Evolutionary conservation across 164 flowering plant species (phyloP), one percentile per base, ranked within the genome.

Genomic region (Brasenia schreberi): DNA sequence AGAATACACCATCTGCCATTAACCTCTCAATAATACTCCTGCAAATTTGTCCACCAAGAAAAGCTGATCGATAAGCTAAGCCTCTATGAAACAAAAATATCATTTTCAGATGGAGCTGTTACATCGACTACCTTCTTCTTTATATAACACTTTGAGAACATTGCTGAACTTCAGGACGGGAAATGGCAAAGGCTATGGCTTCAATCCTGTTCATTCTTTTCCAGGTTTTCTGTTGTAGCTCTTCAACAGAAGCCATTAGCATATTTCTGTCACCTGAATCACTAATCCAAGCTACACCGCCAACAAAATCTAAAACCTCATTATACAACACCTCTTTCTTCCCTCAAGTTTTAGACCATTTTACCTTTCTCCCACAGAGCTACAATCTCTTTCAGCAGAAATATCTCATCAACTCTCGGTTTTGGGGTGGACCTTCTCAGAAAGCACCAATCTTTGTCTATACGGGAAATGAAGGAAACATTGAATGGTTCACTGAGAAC

Each of bases 401-500:
- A 74, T 83, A 83, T 69, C 83, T 83, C 27, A 68, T 76, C 68
- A 83, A 81, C 69, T 66, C 64, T 53, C 66, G 72, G 9, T 74
- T 66, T 68, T 81, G 87, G 84, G 60, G 64, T 19, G 82, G 67
- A 11, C 58, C 71, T 10, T 44, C 12, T 9, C 18, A 42, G 53
- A 69, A 76, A 66, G 83, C 63, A 18, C 87, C 84, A 11, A 81
- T 83, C 52, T 83, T 83, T 64, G 81, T 81, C 43, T 83, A 83
- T 75, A 76, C 84, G 4, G 87, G 87, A 6, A 83, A 83, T 66
- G 87, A 83, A 73, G 87, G 87, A 14, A 67, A 79, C 67, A 83
- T 83, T 19, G 83, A 79, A 12, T 83, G 81, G 84, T 83, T 83
- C 65, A 84, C 87, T n/a, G 75, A 78, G 9, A 83, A 83, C 67